Evolutionary conservation across 2,329 filamentous ascomycete species (phyloP).

Genomic region (Penicillium sp.): DNA sequence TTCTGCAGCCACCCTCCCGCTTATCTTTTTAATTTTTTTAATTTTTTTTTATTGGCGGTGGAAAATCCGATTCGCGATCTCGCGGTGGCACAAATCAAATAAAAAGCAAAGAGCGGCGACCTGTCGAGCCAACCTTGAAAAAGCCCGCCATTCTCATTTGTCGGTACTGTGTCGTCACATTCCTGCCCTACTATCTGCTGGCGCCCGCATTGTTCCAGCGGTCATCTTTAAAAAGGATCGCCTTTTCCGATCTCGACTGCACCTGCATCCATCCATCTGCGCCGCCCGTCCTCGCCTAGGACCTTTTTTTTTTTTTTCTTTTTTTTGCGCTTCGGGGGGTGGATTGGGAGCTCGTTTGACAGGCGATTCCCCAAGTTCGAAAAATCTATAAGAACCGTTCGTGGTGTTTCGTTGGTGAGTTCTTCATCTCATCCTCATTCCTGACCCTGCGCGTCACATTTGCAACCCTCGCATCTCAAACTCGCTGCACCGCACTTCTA

Average conservation of each 20-base stretch:
- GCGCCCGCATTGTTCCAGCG: constrained; percentile 24
- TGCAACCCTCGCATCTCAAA: not conserved
- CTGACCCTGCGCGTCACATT: constrained; percentile 9
- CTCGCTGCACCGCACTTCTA: not conserved
- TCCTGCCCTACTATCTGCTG: constrained; percentile 33
- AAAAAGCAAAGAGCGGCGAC: constrained; percentile 27
- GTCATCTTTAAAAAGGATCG: constrained; percentile 37
- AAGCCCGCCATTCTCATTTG: constrained; percentile 17
- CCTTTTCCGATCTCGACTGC: constrained; percentile 38
- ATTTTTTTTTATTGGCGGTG: constrained; percentile 7
- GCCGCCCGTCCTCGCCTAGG: constrained; percentile 28
- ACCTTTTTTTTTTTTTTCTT: constrained; percentile 11
- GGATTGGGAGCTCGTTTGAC: constrained; percentile 25
- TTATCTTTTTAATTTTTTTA: constrained; percentile 17
- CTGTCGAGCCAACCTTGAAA: constrained; percentile 12
- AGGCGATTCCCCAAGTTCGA: constrained; percentile 8
- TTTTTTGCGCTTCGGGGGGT: constrained; percentile 19
- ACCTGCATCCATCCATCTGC: constrained; percentile 30
- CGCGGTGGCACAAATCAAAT: constrained; percentile 14
- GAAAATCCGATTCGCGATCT: constrained; percentile 12
- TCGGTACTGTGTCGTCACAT: constrained; percentile 29
- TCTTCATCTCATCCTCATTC: constrained; percentile 15
- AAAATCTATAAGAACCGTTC: constrained; percentile 23
- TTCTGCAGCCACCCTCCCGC: constrained; percentile 28
- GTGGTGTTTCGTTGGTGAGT: constrained; percentile 24